Evolutionary conservation across 1,284 basidiomycete species (phyloP).

Genomic region (Ustilago lituana): DNA sequence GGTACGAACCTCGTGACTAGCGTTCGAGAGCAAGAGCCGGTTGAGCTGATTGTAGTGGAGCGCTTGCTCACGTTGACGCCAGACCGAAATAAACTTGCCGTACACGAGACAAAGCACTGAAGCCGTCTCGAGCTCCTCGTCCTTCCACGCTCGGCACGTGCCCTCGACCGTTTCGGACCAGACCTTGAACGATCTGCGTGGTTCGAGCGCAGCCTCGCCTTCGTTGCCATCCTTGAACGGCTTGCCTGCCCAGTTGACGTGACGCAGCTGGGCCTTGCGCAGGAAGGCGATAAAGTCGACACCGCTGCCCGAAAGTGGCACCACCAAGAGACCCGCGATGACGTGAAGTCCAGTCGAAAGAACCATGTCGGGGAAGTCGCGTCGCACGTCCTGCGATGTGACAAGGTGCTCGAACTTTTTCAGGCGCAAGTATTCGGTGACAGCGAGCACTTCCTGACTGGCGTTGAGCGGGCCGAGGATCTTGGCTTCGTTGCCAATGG

Average conservation of each 20-base stretch:
- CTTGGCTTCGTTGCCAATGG: constrained; percentile 77
- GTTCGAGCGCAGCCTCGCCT: constrained; percentile 53
- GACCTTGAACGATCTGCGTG: constrained; percentile 67
- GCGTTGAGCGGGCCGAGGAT: constrained; percentile 81
- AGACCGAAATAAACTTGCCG: constrained; percentile 86
- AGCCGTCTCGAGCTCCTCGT: constrained; percentile 87
- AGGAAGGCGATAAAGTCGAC: constrained; percentile 80
- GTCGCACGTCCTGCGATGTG: constrained; percentile 74
- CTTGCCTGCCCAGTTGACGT: constrained; percentile 62
- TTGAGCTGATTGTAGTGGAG: constrained; percentile 81
- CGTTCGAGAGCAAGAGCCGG: constrained; percentile 83
- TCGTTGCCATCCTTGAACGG: constrained; percentile 75
- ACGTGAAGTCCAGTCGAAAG: constrained; percentile 77
- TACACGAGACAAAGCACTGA: constrained; percentile 85
- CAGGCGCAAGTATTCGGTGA: constrained; percentile 84
- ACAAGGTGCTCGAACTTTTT: constrained; percentile 71
- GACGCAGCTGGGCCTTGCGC: constrained; percentile 76
- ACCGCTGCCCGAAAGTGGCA: constrained; percentile 71
- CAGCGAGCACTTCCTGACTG: constrained; percentile 84
- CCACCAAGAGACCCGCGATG: constrained; percentile 81
- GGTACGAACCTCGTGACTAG: constrained; percentile 80
- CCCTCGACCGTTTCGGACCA: constrained; percentile 84
- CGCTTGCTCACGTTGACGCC: constrained; percentile 84
- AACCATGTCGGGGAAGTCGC: constrained; percentile 80
- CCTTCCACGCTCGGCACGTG: constrained; percentile 79